Conservation (phyloP, 768 basidiomycete genomes). For the Chalciporus pseudorubinellus region DNA sequence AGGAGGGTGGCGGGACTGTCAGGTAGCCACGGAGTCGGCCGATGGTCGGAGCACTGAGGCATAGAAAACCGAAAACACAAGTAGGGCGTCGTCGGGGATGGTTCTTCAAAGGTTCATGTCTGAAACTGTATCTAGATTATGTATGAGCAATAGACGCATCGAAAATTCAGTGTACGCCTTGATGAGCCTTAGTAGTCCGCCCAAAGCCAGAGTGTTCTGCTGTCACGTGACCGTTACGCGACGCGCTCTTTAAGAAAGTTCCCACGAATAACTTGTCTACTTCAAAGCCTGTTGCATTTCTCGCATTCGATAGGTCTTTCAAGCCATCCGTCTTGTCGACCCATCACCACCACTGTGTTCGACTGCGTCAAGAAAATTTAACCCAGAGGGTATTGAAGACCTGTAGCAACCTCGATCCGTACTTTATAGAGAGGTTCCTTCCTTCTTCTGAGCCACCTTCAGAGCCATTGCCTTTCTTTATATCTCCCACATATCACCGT, state of each 20-base stretch:
- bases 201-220: constrained; percentile 17
- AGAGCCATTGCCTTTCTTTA: constrained; percentile 15
- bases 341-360: constrained; percentile 9
- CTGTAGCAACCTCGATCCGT: constrained; percentile 15
- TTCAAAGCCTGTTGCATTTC: constrained; percentile 27
- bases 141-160: too few species aligned
- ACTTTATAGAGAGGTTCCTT: constrained; percentile 8
- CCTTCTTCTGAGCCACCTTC: constrained; percentile 23
- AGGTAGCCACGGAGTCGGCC: too few species aligned
- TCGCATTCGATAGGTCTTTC: constrained; percentile 20
- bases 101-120: too few species aligned
- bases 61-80: too few species aligned
- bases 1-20: too few species aligned
- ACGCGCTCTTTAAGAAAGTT: constrained; percentile 37
- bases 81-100: too few species aligned
- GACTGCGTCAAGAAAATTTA: constrained; percentile 14
- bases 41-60: too few species aligned
- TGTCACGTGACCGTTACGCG: constrained; percentile 38
- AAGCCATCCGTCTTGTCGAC: constrained; percentile 11
- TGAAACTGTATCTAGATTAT: too few species aligned
- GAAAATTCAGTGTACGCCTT: too few species aligned
- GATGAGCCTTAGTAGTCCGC: too few species aligned
- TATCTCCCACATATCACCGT: constrained; percentile 29
- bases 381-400: constrained; percentile 2
- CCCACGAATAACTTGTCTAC: constrained; percentile 27